Evolutionary conservation across 257 asterid genomes (phyloP), one percentile per base, ranked within the genome.

Genomic region (Ilex aquifolium): DNA sequence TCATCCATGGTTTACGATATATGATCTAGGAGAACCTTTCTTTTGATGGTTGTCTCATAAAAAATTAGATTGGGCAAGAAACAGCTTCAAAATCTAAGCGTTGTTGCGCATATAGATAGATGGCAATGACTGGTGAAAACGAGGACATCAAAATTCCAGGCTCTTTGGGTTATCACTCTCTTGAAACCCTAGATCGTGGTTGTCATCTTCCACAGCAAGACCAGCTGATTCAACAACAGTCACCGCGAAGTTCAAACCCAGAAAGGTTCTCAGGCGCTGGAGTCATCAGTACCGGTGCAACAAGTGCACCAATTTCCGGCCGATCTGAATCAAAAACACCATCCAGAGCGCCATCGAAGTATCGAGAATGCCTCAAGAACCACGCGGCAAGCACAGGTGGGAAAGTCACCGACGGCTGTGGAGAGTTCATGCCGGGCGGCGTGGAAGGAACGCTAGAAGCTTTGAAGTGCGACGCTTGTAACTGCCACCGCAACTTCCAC

Each of bases 351-450:
- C 7, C 56, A 30, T 61, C 69, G 40, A 77, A 65, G 71, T 91
- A 91, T 83, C 83, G 87, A 1, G 98, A 88, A 61, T 91, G 98
- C 65, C 70, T 81, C 12, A 91, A 88, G 78, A 91, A 91, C 73
- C 96, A 91, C 68, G 98, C 98, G 14, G 98, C 97, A 27, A 80
- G 56, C 61, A 75, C 79, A 36, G 98, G 98, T 46, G 95, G 95
- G 17, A 82, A 74, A 68, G 95, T 88, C 62, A 88, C 91, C 29
- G 98, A 92, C 58, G 98, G 98, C 9, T 92, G 98, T 81, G 95
- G 98, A 5, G 98, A 91, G 57, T 91, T 91, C 73, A 91, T 91
- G 98, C 98, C 96, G 3, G 65, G 82, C 69, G 98, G 98, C 9
- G 91, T 73, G 6, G 91, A 88, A 2, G 98, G 98, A 0, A 88